phyloP scores from a whole-genome alignment of 495 filamentous ascomycete species.

The Friedmanniomyces simplex region DNA sequence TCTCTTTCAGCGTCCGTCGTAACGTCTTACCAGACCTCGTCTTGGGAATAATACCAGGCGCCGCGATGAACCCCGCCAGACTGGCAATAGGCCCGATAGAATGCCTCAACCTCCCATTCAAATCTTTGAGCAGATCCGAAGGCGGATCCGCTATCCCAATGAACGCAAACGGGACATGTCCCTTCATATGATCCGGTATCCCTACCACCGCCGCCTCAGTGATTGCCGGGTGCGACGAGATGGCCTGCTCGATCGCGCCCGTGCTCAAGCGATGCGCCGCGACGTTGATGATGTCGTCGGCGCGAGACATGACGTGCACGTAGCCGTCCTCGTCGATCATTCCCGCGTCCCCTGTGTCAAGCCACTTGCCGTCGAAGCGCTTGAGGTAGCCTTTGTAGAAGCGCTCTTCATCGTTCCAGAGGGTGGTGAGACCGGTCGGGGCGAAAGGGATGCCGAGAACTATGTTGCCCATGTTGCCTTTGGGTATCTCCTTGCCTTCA shows the following conservation, averaged over 20 bases:
- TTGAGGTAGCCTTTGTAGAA: conserved; percentile 76
- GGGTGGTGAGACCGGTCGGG: conserved; percentile 71
- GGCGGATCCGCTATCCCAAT: conserved; percentile 46
- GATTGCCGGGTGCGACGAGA: conserved; percentile 65
- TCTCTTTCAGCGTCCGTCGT: conserved; percentile 65
- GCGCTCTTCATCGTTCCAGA: conserved; percentile 73
- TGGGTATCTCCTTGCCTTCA: conserved; percentile 53
- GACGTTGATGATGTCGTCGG: conserved; percentile 92
- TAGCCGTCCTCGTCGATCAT: conserved; percentile 71
- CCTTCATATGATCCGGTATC: conserved; percentile 76
- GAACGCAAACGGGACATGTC: conserved; percentile 85
- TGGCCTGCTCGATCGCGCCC: conserved; percentile 80
- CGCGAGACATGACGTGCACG: conserved; percentile 74
- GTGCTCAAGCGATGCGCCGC: conserved; percentile 88
- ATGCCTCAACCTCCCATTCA: conserved; percentile 42
- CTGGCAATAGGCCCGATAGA: conserved; percentile 83
- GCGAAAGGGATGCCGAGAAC: conserved; percentile 72
- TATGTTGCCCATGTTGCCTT: conserved; percentile 80
- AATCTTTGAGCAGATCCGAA: conserved; percentile 42
- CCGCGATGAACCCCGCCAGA: conserved; percentile 73
- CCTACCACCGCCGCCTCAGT: conserved; percentile 77
- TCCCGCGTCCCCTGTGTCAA: conserved; percentile 87
- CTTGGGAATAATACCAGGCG: conserved; percentile 84
- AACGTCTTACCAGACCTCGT: conserved; percentile 83
- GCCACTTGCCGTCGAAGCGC: conserved; percentile 66